Conservation (phyloP, 768 basidiomycete species). For the Lactarius akahatsu region DNA sequence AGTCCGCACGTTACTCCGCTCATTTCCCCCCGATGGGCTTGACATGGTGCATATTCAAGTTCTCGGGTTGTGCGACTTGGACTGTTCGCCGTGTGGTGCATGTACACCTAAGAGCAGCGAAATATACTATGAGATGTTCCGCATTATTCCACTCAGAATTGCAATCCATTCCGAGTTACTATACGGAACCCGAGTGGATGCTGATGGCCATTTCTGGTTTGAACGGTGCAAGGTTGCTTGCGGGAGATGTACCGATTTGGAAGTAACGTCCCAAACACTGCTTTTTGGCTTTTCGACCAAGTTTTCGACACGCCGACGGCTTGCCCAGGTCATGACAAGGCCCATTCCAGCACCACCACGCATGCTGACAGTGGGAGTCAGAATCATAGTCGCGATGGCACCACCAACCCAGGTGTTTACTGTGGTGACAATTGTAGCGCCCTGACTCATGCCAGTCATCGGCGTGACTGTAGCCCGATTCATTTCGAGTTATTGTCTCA, state of each 20-base stretch:
- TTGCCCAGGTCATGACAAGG: neutral
- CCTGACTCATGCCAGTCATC: constrained; percentile 5
- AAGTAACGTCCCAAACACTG: neutral
- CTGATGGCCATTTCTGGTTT: neutral
- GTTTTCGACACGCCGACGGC: neutral
- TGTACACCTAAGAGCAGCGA: too few relatives aligned
- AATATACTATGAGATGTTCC: neutral
- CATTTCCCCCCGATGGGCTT: neutral
- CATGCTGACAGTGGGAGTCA: constrained; percentile 3
- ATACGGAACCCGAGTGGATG: constrained; percentile 8
- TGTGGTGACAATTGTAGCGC: neutral
- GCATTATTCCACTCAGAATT: neutral
- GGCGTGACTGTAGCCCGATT: constrained; percentile 9
- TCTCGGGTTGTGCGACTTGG: neutral
- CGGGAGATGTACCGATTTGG: constrained; percentile 1
- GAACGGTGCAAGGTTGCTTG: neutral
- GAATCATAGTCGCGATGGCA: neutral
- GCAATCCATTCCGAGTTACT: neutral
- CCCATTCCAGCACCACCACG: neutral
- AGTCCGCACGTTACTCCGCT: neutral
- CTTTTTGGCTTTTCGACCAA: neutral
- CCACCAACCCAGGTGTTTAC: too few relatives aligned
- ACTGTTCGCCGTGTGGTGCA: neutral
- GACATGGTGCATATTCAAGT: neutral
- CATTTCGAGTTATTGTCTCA: constrained; percentile 11